Conservation (phyloP, 2,329 filamentous ascomycete species). For the Hypocreales sp. region DNA sequence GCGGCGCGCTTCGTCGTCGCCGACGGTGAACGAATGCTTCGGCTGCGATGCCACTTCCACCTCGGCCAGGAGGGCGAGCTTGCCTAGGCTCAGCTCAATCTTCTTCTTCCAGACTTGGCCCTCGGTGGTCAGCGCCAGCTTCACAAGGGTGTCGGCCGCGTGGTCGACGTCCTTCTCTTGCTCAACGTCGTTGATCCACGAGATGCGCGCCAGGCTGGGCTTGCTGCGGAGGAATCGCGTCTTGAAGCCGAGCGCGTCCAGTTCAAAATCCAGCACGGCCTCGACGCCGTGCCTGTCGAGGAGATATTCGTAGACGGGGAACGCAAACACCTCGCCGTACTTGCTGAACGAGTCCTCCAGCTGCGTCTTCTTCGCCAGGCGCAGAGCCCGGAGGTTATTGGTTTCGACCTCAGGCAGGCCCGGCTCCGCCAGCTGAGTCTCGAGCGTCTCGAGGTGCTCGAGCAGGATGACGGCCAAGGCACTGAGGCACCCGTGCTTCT, state of each 20-base stretch:
- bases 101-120: constrained; percentile 84
- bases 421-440: constrained; percentile 11
- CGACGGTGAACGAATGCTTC: constrained; percentile 20
- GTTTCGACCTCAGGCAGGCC: constrained; percentile 12
- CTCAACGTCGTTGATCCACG: constrained; percentile 89
- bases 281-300: constrained; percentile 52
- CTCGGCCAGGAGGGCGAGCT: constrained; percentile 60
- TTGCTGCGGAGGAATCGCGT: constrained; percentile 65
- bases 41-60: constrained; percentile 15
- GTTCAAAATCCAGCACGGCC: constrained; percentile 53
- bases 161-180: constrained; percentile 59
- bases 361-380: constrained; percentile 25
- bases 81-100: constrained; percentile 78
- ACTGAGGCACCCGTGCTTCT: constrained; percentile 38
- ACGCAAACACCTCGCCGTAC: constrained; percentile 52
- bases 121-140: constrained; percentile 56
- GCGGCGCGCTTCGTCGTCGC: constrained; percentile 18
- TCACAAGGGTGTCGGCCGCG: constrained; percentile 56
- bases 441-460: constrained; percentile 30
- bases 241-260: constrained; percentile 53
- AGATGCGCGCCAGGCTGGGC: constrained; percentile 58
- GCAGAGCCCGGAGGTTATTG: constrained; percentile 16
- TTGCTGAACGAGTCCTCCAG: constrained; percentile 42
- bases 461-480: constrained; percentile 41
- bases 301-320: constrained; percentile 66